Evolutionary conservation across 2,329 filamentous ascomycete species (phyloP), one percentile per base, ranked within the genome.

Genomic region (Fusarium sp.): DNA sequence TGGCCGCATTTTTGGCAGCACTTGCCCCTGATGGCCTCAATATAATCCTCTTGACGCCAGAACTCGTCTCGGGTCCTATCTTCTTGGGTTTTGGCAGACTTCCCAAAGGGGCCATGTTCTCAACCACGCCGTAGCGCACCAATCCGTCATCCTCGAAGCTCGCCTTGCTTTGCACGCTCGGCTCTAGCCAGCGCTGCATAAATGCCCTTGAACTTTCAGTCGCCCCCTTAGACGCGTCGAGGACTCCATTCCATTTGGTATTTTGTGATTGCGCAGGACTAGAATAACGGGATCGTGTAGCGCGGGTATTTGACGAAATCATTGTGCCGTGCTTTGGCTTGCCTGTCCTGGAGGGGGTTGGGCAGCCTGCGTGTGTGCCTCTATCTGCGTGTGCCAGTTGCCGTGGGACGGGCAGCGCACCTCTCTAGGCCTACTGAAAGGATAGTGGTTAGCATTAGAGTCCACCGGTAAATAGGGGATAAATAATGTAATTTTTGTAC

Each of bases 91-190:
- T 88, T 13, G 94, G 94, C 71, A 89, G 84, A 56, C 89, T 86
- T 40, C 94, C 94, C 57, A 97, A 82, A 28, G 94, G 90, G 54
- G 89, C 90, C 94, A 97, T 97, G 74, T 90, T 90, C 79, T 92
- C 90, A 61, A 97, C 83, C 18, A 97, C 92, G 68, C 92, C 92
- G 77, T 89, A 88, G 49, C 91, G 85, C 74, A 91, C 83, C 71
- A 96, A 85, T 44, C 91, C 92, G 59, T 86, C 88, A 77, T 97
- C 93, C 82, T 92, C 89, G 76, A 91, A 97, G 77, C 91, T 95
- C 12, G 94, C 76, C 78, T 85, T 87, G 78, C 80, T 83, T 79
- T 87, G 85, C 38, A 88, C 80, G 9, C 85, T 81, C 12, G 86
- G 86, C 76, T 89, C 87, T 68, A 89, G 78, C 87, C 87, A 89